Base-by-base conservation (phyloP, 306 rosid species). In the Cicer yamashitae region DNA sequence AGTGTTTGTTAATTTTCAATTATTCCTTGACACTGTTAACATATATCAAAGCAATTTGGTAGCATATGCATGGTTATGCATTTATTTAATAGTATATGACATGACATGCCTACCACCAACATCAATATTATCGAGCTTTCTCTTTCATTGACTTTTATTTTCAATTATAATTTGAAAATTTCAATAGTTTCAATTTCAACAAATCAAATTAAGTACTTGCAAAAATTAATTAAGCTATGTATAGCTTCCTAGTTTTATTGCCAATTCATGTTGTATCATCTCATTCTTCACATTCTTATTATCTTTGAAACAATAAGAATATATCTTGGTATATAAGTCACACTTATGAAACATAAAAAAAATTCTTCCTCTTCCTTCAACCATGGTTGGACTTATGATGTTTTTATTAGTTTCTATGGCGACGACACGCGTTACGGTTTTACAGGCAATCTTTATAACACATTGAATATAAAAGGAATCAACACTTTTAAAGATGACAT, bases 351-450 rank as follows among this genome's bases (percentile, higher is more conserved):
- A 22, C 22, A 25, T 63, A 9, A 64, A 39, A 40, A 14, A 17
- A 17, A 22, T 15, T 77, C 67, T 20, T 25, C 56, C 3, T 69
- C 76, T 57, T 58, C 34, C 25, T 78, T 62, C 66, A 70, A 41
- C 72, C 67, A 72, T 14, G 78, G 82, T 2, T 64, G 78, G 78
- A 64, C 61, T 7, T 56, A 73, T 20, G 79, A 79, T 79, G 83
- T 72, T 11, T 79, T 79, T 6, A 46, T 72, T 6, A 79, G 83
- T 59, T 73, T 79, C 63, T 7, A 7, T 1, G 82, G 82, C 1
- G 73, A 43, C 43, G 82, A 79, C 3, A 79, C 78, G 0, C 66
- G 82, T 5, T 71, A 41, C 22, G 2, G 60, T 41, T 79, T 79
- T 39, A 79, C 83, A 6, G 83, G 74, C 0, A 34, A 73, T 15